Evolutionary conservation across 2,329 filamentous ascomycete genomes (phyloP).

Genomic region (Calonectria pseudoturangicola): DNA sequence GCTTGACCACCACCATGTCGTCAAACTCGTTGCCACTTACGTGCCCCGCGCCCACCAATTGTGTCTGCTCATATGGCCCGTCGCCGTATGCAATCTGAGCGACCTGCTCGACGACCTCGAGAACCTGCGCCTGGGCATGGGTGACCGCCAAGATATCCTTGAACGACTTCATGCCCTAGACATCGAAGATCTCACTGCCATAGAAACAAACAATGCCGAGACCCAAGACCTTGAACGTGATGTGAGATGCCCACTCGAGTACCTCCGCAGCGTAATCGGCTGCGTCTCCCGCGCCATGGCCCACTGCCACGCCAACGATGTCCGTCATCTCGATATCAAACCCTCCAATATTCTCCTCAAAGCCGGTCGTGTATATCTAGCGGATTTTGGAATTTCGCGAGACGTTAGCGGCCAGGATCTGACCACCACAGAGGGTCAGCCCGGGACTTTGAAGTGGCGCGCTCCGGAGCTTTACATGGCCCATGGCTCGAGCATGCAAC

Average conservation of each 20-base stretch:
- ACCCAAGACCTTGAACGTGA: constrained; percentile 47
- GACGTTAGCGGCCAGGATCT: constrained; percentile 67
- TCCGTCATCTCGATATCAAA: constrained; percentile 69
- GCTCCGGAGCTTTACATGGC: constrained; percentile 65
- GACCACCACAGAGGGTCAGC: constrained; percentile 64
- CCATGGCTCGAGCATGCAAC: constrained; percentile 65
- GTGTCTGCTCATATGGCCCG: constrained; percentile 68
- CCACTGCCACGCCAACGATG: constrained; percentile 64
- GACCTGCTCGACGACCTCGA: constrained; percentile 66
- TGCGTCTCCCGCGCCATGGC: constrained; percentile 66
- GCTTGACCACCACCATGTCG: constrained; percentile 68
- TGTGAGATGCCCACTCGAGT: constrained; percentile 62
- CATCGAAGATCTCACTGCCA: constrained; percentile 60
- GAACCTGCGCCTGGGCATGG: constrained; percentile 60
- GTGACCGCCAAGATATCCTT: constrained; percentile 64
- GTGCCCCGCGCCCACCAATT: constrained; percentile 63
- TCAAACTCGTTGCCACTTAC: constrained; percentile 69
- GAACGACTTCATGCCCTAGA: constrained; percentile 62
- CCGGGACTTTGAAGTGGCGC: constrained; percentile 66
- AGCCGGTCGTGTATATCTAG: constrained; percentile 66
- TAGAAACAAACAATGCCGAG: constrained; percentile 54
- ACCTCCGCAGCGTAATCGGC: constrained; percentile 65
- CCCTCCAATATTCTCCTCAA: constrained; percentile 68
- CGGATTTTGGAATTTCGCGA: constrained; percentile 69
- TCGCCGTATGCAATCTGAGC: constrained; percentile 67